Conservation (phyloP, 1,284 basidiomycete genomes). For the Leccinum glutinopallens region DNA sequence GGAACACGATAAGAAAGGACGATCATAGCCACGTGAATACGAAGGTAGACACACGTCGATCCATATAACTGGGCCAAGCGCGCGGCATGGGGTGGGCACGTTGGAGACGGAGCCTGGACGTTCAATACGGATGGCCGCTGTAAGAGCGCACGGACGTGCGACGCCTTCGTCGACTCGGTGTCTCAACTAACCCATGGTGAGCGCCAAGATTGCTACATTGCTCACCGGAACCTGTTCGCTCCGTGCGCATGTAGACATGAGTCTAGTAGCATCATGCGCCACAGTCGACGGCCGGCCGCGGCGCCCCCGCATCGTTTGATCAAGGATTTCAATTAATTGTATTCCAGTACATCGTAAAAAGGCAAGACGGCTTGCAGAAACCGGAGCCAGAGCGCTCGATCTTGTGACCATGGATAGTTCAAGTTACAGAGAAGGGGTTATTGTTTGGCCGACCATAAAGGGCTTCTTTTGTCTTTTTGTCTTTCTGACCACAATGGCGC, state of each 20-base stretch:
- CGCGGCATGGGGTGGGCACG: background rate
- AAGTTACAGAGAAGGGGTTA: background rate
- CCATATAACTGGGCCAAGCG: background rate
- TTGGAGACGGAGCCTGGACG: background rate
- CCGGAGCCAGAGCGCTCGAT: background rate
- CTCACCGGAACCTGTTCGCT: background rate
- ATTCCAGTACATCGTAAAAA: background rate
- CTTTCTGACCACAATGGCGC: background rate
- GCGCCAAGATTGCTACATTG: background rate
- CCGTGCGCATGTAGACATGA: background rate
- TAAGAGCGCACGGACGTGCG: background rate
- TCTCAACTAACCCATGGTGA: background rate
- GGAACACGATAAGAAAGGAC: background rate
- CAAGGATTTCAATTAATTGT: background rate
- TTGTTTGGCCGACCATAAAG: background rate
- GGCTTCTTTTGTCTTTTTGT: background rate
- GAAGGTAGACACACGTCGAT: background rate
- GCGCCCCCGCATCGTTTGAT: background rate
- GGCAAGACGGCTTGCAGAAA: background rate
- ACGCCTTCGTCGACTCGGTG: background rate
- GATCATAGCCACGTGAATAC: background rate
- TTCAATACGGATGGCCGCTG: background rate
- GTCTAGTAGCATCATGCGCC: background rate
- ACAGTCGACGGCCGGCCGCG: too few relatives aligned
- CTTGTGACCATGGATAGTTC: too few relatives aligned